Conservation (phyloP, 2,329 filamentous ascomycete species). For the Magnaporthiopsis rhizophila region DNA sequence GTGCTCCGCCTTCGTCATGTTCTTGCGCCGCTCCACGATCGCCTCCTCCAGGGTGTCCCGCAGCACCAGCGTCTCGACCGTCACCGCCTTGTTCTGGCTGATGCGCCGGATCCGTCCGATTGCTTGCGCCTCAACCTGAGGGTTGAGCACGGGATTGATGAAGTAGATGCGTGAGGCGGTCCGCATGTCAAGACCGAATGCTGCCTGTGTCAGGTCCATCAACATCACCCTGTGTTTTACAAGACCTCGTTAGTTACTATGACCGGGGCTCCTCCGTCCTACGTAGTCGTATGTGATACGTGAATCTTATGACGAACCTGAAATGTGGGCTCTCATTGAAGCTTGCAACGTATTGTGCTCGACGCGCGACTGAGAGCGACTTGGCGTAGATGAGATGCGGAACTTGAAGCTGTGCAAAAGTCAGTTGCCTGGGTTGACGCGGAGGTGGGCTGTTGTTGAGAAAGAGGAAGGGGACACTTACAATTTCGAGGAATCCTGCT, state of each 20-base stretch:
- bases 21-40: constrained; percentile 63
- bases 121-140: constrained; percentile 79
- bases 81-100: constrained; percentile 70
- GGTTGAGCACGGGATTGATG: constrained; percentile 78
- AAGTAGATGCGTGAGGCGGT: constrained; percentile 83
- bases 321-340: constrained; percentile 66
- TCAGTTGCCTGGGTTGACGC: background rate
- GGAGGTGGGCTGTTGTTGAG: background rate
- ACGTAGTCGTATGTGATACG: background rate
- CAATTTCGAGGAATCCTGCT: constrained; percentile 70
- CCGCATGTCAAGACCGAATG: constrained; percentile 79
- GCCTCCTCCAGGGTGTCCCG: constrained; percentile 76
- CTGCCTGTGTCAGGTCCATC: constrained; percentile 86
- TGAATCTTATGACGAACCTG: constrained; percentile 26
- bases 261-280: background rate
- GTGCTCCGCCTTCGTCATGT: constrained; percentile 65
- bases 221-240: constrained; percentile 55
- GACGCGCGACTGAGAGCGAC: constrained; percentile 48
- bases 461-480: constrained; percentile 22
- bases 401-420: constrained; percentile 39
- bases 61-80: constrained; percentile 79
- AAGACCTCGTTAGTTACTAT: background rate
- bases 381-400: constrained; percentile 61
- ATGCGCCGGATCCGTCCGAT: constrained; percentile 86
- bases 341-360: constrained; percentile 67